Base-by-base conservation (phyloP, 2,329 filamentous ascomycete species). In the Chrysosporium queenslandicum region DNA sequence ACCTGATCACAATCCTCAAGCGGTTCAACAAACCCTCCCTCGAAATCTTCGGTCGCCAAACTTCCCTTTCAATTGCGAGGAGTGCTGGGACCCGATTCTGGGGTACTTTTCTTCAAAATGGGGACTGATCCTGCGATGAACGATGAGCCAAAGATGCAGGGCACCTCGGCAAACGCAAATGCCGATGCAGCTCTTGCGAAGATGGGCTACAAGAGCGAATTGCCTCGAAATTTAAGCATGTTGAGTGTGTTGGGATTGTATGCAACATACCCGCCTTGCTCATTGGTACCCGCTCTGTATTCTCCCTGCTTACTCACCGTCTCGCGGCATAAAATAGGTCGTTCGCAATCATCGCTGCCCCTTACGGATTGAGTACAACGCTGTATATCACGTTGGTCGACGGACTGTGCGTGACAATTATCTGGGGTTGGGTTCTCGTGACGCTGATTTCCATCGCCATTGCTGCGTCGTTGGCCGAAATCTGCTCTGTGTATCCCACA, bases 271-370 rank as follows among this genome's bases (percentile, higher is more conserved):
- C 34, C 34, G 34, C 21, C 16, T 9, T n/a, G n/a, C n/a, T n/a
- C n/a, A n/a, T n/a, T n/a, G n/a, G n/a, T n/a, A n/a, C n/a, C n/a
- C n/a, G n/a, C n/a, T n/a, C n/a, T n/a, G n/a, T n/a, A n/a, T n/a
- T n/a, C n/a, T n/a, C n/a, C n/a, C n/a, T 2, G 36, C 41, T 46
- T 12, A 42, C 12, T 41, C 3, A 11, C 27, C 18, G 4, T 12
- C 18, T 23, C 8, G 11, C 36, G 34, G 6, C n/a, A 39, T 5
- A 20, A 32, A 36, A 56, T 57, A 74, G 71, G 57, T 85, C 81
- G 41, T 87, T 87, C 63, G 83, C 83, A 48, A 86, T 87, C 65
- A 86, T 87, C 81, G 83, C 83, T 9, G 81, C 82, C 9, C 81
- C 81, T 0, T 85, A 82, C 58, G 83, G 83, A 32, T 72, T 86